Evolutionary conservation across 306 rosid species (phyloP).

Genomic region (Trifolium fragiferum): DNA sequence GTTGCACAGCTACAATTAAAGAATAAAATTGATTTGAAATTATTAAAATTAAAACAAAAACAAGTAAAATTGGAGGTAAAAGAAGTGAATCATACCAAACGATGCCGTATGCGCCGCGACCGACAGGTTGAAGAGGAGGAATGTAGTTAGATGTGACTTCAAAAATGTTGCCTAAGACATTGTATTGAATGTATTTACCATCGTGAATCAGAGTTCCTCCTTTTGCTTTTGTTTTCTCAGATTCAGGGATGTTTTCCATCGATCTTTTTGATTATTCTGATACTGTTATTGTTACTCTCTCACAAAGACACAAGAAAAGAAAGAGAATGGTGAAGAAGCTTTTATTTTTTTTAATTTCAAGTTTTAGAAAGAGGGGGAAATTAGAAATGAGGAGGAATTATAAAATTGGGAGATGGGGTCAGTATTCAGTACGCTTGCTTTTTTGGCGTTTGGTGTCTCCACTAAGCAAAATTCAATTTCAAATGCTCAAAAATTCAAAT

Average conservation of each 20-base stretch:
- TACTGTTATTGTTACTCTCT: not conserved
- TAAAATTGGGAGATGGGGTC: not conserved
- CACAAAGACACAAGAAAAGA: not conserved
- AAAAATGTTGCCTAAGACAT: constrained; percentile 75
- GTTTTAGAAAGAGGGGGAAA: constrained; percentile 25
- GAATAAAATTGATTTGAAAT: not conserved
- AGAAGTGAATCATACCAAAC: constrained; percentile 62
- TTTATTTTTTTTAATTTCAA: not conserved
- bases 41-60: not conserved
- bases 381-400: not conserved
- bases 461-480: too few species aligned
- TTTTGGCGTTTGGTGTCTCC: too few species aligned
- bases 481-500: too few species aligned
- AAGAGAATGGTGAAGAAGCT: not conserved
- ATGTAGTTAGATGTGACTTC: constrained; percentile 74
- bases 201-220: constrained; percentile 54
- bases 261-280: not conserved
- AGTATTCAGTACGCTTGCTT: too few species aligned
- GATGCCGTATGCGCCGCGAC: constrained; percentile 97
- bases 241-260: constrained; percentile 40
- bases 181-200: constrained; percentile 68
- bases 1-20: constrained; percentile 37
- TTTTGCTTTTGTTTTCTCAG: constrained; percentile 43
- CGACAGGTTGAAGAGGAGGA: constrained; percentile 88
- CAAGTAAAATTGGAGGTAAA: not conserved